Conservation (phyloP, 257 asterid genomes). For the Solanum medicagineum region DNA sequence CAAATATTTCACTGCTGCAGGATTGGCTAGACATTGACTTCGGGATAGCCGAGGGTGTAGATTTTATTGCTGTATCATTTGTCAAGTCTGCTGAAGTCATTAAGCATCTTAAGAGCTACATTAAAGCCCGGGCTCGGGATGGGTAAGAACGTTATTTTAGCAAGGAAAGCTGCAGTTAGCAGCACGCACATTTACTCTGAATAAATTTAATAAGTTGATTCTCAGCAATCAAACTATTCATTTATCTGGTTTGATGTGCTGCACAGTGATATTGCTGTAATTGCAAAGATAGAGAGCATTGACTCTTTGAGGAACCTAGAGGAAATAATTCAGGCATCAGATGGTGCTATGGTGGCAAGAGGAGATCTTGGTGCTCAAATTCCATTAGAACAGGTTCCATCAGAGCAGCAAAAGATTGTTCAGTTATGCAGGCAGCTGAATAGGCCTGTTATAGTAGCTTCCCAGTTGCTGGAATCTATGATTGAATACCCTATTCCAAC, state of each 20-base stretch:
- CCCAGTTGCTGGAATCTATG: constrained; percentile 97
- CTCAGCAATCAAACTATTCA: neutral
- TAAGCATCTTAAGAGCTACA: constrained; percentile 92
- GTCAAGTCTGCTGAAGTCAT: constrained; percentile 98
- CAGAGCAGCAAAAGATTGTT: constrained; percentile 86
- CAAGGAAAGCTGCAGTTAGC: neutral
- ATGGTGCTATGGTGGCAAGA: constrained; percentile 99
- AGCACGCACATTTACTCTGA: neutral
- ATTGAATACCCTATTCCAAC: constrained; percentile 98
- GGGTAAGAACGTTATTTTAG: constrained; percentile 31
- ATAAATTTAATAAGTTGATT: neutral
- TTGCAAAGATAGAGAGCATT: constrained; percentile 91
- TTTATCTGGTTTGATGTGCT: neutral
- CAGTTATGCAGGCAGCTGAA: constrained; percentile 79
- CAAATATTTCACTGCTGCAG: constrained; percentile 23
- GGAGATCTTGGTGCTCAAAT: constrained; percentile 98
- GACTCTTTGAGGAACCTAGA: constrained; percentile 90
- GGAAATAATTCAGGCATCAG: constrained; percentile 84
- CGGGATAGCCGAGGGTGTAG: constrained; percentile 97
- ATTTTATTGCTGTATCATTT: constrained; percentile 91
- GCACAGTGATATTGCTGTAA: constrained; percentile 77
- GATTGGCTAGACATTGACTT: constrained; percentile 98
- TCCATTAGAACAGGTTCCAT: constrained; percentile 97
- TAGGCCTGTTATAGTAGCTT: constrained; percentile 92
- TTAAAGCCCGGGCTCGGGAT: constrained; percentile 88